Conservation (phyloP, 2,329 filamentous ascomycete species). For the Diaporthe amygdali region DNA sequence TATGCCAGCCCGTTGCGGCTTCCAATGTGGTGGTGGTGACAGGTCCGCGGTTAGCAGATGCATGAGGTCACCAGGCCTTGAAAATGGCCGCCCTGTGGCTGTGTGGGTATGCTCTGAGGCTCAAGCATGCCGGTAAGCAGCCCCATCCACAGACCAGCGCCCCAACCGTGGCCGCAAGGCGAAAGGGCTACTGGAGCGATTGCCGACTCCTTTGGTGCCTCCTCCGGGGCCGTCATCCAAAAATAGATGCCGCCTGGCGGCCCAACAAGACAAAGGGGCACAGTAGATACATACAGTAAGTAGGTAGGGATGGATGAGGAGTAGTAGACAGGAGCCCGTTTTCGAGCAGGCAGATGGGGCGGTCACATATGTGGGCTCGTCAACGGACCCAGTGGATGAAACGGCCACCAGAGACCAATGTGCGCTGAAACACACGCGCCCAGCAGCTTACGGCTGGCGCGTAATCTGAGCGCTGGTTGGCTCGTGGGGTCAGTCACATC, state of each 20-base stretch:
- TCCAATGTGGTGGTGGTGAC: not conserved
- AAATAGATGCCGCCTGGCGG: conserved; percentile 3
- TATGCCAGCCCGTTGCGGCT: not conserved
- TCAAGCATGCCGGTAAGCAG: not conserved
- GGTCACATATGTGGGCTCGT: not conserved
- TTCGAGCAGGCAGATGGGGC: not conserved
- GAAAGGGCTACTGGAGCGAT: not conserved
- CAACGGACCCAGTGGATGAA: conserved; percentile 23
- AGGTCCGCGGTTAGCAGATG: not conserved
- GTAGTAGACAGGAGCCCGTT: not conserved
- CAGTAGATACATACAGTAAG: not conserved
- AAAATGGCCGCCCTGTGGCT: conserved; percentile 1
- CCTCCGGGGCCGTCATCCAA: not conserved
- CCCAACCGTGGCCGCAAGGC: not conserved
- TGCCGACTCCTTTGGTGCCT: not conserved
- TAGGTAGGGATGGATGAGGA: not conserved
- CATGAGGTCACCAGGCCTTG: not conserved
- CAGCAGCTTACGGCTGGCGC: conserved; percentile 32
- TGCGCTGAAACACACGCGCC: conserved; percentile 30
- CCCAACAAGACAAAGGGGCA: not conserved
- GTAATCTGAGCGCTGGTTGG: conserved; percentile 31
- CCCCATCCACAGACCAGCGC: not conserved
- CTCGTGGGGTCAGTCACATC: not conserved
- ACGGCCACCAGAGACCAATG: conserved; percentile 22
- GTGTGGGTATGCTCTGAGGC: not conserved